Base-by-base conservation (phyloP, 1,284 basidiomycete species). In the Phylloboletellus chloephorus region DNA sequence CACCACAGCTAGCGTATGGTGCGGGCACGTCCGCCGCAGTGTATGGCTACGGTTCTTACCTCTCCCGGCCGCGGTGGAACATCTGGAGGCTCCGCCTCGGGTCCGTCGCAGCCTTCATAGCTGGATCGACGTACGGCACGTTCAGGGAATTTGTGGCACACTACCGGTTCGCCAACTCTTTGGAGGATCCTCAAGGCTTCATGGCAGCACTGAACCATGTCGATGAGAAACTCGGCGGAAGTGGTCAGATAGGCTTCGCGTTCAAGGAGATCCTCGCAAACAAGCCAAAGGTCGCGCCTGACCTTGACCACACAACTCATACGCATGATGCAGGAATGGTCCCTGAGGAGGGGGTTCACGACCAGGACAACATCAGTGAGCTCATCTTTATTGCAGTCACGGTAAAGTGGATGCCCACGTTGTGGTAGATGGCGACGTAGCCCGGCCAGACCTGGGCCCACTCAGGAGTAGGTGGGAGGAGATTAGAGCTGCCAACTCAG, bases 381-480 rank as follows among this genome's bases (percentile, higher is more conserved):
- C 41, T 37, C 15, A 21, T 41, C 23, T 31, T 33, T 25, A 12
- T 38, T 5, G n/a, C 8, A n/a, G 20, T 36, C 28, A n/a, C 9
- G 10, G 19, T 21, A 11, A 22, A 37, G 32, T 25, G 5, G 32
- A 31, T n/a, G 30, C 25, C 44, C 10, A 48, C 13, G 7, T 28
- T 20, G 13, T 34, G n/a, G 13, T 39, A 48, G 50, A 26, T 29
- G 39, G 19, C 36, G 44, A 41, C 16, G 9, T 19, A 25, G 46
- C 48, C 31, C 41, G 28, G 20, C 34, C 52, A 38, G 48, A 52
- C 20, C 40, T 37, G 19, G 44, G 36, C 40, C 57, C 11, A 40
- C 53, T 37, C 53, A 58, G 34, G 54, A 41, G 73, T 56, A 72
- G 65, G 47, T 85, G 82, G 82, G 78, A 81, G 29, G 72, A 78